Percentiles rank a stretch among this genome's conserved stretches.
phyloP scores from a whole-genome alignment of 768 basidiomycete genomes.

The Trametes coccinea region DNA sequence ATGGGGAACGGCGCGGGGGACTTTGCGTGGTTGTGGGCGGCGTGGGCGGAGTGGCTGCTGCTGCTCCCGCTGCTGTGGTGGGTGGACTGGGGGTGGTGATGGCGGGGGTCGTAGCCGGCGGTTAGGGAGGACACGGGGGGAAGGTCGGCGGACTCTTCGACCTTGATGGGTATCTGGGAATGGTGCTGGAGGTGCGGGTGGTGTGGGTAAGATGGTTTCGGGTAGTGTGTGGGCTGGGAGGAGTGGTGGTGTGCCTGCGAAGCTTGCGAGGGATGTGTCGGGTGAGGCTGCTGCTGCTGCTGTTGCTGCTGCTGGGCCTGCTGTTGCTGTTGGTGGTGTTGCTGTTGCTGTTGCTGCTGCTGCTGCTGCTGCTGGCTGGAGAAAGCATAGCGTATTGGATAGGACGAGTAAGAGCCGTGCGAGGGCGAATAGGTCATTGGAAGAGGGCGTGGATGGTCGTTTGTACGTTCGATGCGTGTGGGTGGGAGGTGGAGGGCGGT shows the following conservation, averaged over 20 bases:
- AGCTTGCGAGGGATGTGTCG: not conserved
- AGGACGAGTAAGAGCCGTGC: constrained; percentile 19
- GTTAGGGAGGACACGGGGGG: constrained; percentile 17
- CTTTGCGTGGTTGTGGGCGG: constrained; percentile 5
- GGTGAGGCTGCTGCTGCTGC: not conserved
- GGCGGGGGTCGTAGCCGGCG: constrained; percentile 16
- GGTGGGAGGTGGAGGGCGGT: not conserved
- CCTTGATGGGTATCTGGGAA: constrained; percentile 24
- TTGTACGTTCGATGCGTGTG: not conserved
- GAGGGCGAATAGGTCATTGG: constrained; percentile 24
- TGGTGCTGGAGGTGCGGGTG: constrained; percentile 11
- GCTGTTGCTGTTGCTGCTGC: constrained; percentile 7
- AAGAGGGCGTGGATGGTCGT: not conserved
- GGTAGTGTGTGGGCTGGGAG: constrained; percentile 8
- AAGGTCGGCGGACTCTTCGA: constrained; percentile 27
- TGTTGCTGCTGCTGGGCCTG: not conserved
- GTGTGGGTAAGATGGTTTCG: constrained; percentile 16
- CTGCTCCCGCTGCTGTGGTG: no score
- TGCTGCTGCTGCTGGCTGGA: constrained; percentile 18
- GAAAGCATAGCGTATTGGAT: constrained; percentile 22
- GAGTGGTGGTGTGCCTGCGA: constrained; percentile 4
- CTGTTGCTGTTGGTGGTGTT: not conserved
- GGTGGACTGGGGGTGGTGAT: not conserved
- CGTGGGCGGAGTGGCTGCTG: no score
- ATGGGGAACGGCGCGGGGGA: constrained; percentile 16